Conservation (phyloP, 768 basidiomycete species). For the Naganishia kalamii region DNA sequence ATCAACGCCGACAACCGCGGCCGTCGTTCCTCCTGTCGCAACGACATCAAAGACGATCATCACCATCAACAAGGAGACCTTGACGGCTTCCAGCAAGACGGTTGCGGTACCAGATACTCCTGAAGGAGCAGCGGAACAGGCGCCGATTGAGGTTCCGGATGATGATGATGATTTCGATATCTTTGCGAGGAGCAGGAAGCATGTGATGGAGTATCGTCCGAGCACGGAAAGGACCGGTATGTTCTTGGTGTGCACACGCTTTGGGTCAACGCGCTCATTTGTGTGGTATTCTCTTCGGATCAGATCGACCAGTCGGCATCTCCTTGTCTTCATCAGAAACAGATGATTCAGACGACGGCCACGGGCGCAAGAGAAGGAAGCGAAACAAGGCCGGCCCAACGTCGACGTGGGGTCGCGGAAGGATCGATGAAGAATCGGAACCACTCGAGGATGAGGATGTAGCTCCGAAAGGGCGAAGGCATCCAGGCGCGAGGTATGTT, state of each 20-base stretch:
- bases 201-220: background rate
- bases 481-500: background rate
- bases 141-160: background rate
- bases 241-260: too few relatives aligned
- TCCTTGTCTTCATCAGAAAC: background rate
- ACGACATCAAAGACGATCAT: background rate
- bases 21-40: background rate
- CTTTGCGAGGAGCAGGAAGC: background rate
- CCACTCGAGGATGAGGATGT: background rate
- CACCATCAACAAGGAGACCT: background rate
- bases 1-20: background rate
- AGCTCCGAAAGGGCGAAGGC: background rate
- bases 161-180: slow-evolving; percentile 7
- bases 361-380: background rate
- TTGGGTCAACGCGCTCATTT: too few relatives aligned
- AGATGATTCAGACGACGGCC: slow-evolving; percentile 5
- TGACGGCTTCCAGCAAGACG: background rate
- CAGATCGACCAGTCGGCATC: background rate
- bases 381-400: background rate
- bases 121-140: background rate
- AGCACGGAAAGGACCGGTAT: background rate
- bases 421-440: background rate
- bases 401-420: background rate
- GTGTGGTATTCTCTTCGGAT: background rate
- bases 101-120: background rate